Evolutionary conservation across 2,329 filamentous ascomycete species (phyloP).

Genomic region (Penicillium sp.): DNA sequence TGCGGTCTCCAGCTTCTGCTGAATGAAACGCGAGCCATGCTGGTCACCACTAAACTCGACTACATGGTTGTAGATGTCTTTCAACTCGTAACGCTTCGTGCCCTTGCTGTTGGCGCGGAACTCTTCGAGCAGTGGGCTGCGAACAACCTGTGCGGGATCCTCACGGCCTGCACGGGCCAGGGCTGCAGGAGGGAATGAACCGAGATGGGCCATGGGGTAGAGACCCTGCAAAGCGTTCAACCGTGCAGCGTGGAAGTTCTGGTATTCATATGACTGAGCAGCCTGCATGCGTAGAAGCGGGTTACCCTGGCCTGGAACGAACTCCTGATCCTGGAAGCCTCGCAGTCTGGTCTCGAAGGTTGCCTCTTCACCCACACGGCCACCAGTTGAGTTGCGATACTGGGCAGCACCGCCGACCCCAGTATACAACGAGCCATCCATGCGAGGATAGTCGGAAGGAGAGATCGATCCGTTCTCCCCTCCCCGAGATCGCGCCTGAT

Average conservation of each 20-base stretch:
- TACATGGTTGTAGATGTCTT: slow-evolving; percentile 84
- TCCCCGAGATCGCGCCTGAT: slow-evolving; percentile 48
- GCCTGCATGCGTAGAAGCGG: slow-evolving; percentile 39
- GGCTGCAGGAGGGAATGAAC: slow-evolving; percentile 37
- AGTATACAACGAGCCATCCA: slow-evolving; percentile 52
- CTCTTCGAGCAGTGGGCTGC: slow-evolving; percentile 76
- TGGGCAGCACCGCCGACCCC: slow-evolving; percentile 51
- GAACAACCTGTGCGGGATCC: slow-evolving; percentile 63
- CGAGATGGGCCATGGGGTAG: slow-evolving; percentile 41
- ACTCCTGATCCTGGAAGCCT: slow-evolving; percentile 50
- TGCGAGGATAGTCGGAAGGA: slow-evolving; percentile 52
- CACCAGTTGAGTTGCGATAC: slow-evolving; percentile 50
- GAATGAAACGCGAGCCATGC: slow-evolving; percentile 92
- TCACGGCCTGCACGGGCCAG: slow-evolving; percentile 55
- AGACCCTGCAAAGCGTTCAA: slow-evolving; percentile 43
- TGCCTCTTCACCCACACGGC: slow-evolving; percentile 49
- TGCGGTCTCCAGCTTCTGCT: slow-evolving; percentile 85
- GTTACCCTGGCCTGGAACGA: slow-evolving; percentile 32
- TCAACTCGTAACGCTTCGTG: slow-evolving; percentile 77
- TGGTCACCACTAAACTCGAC: slow-evolving; percentile 97
- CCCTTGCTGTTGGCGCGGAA: slow-evolving; percentile 75
- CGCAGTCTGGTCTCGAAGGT: slow-evolving; percentile 55
- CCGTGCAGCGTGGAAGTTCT: slow-evolving; percentile 36
- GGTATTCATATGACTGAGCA: slow-evolving; percentile 39
- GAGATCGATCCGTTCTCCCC: slow-evolving; percentile 51